A percentile compares a stretch with the other conserved stretches of the same genome.
Evolutionary conservation across 106 monocot species (phyloP).

Genomic region (Iris macrosiphon): DNA sequence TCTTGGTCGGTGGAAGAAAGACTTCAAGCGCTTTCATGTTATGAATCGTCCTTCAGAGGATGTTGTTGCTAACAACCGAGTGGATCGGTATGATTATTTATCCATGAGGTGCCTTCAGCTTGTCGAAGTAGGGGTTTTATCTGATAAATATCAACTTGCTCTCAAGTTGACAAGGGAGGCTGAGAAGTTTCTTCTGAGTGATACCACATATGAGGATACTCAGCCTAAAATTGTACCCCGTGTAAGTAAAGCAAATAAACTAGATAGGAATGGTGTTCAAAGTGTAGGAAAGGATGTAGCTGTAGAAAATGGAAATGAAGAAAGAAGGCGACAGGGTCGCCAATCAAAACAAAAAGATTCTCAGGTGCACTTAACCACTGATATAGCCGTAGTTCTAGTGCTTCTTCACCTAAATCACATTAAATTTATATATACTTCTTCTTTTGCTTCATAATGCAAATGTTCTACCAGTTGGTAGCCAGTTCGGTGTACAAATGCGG

Average conservation of each 20-base stretch:
- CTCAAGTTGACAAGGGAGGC: conserved; percentile 47
- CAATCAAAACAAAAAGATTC: conserved; percentile 17
- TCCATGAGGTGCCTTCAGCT: conserved; percentile 59
- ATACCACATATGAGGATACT: conserved; percentile 49
- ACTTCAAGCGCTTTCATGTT: conserved; percentile 51
- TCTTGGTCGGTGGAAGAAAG: conserved; percentile 62
- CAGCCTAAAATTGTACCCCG: conserved; percentile 52
- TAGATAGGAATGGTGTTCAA: conserved; percentile 15
- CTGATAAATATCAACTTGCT: conserved; percentile 57
- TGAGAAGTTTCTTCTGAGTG: conserved; percentile 49
- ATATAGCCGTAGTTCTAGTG: not conserved
- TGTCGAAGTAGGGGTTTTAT: conserved; percentile 37
- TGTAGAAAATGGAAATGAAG: conserved; percentile 29
- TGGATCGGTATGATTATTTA: conserved; percentile 53
- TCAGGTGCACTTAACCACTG: conserved; percentile 16
- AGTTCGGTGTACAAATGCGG: conserved; percentile 13
- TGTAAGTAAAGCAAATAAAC: conserved; percentile 42
- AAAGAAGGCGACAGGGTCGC: conserved; percentile 5
- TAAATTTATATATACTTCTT: not conserved
- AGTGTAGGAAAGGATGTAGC: conserved; percentile 14
- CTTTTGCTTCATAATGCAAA: conserved; percentile 13
- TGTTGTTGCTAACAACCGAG: conserved; percentile 36
- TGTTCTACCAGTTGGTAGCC: conserved; percentile 14
- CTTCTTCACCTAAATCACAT: conserved; percentile 2
- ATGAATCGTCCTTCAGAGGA: conserved; percentile 19